Conservation (phyloP, 331 rosid species). For the Malus hybrid region DNA sequence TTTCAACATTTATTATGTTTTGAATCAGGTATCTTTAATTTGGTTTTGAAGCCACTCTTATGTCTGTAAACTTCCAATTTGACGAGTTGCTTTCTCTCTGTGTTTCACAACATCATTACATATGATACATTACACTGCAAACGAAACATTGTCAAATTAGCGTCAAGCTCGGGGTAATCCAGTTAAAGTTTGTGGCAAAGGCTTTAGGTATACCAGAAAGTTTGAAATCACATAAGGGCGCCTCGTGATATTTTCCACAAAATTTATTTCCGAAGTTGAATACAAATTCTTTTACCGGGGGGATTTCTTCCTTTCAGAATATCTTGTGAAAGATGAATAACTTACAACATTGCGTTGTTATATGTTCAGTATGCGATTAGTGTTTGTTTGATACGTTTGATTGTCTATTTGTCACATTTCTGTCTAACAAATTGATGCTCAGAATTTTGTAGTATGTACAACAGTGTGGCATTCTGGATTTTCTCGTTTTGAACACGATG, state of each 20-base stretch:
- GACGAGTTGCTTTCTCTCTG: background rate
- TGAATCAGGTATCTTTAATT: conserved; percentile 27
- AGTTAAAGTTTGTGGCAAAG: background rate
- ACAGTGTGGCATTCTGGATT: background rate
- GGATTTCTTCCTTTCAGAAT: too few relatives aligned
- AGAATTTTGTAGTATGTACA: background rate
- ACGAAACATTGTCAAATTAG: background rate
- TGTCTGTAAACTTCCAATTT: background rate
- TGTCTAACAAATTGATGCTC: background rate
- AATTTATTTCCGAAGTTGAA: background rate
- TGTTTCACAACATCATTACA: background rate
- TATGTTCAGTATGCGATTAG: background rate
- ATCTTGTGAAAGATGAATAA: too few relatives aligned
- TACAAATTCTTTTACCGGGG: background rate
- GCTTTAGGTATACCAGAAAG: background rate
- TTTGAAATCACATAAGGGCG: background rate
- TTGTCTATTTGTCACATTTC: background rate
- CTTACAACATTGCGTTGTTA: too few relatives aligned
- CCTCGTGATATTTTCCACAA: background rate
- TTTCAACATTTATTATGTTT: conserved; percentile 28
- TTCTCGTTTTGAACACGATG: background rate
- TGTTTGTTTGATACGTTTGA: background rate
- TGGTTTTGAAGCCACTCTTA: background rate
- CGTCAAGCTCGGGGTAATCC: background rate
- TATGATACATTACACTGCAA: too few relatives aligned